A percentile compares a stretch with the other conserved stretches of the same genome.
Conservation (phyloP, 2,329 filamentous ascomycete species). For the Colletotrichum neosansevieriae region DNA sequence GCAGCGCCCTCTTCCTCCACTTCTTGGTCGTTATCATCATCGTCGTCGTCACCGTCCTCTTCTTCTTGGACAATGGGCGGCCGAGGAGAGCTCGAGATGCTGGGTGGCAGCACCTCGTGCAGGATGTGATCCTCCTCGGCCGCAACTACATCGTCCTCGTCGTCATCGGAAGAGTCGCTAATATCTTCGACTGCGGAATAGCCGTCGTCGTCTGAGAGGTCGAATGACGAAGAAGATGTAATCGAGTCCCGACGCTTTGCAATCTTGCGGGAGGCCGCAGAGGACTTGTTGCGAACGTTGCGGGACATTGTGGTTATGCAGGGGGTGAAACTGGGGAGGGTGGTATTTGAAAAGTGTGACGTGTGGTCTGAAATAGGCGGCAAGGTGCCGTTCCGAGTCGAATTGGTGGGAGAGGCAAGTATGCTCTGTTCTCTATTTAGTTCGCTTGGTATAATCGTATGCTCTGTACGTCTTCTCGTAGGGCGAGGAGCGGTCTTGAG, state of each 20-base stretch:
- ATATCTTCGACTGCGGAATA: conserved; percentile 85
- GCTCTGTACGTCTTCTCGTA: neutral
- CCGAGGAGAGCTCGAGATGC: conserved; percentile 61
- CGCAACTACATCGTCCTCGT: conserved; percentile 82
- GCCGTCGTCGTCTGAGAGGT: conserved; percentile 75
- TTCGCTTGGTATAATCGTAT: neutral
- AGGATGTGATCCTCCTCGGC: conserved; percentile 81
- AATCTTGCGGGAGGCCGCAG: conserved; percentile 57
- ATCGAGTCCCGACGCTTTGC: conserved; percentile 63
- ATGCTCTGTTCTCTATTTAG: neutral
- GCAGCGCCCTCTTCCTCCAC: conserved; percentile 54
- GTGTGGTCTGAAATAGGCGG: conserved; percentile 17
- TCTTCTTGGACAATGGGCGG: conserved; percentile 52
- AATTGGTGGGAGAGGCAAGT: neutral
- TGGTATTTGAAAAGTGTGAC: conserved; percentile 43
- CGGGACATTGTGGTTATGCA: conserved; percentile 59
- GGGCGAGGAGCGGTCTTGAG: neutral
- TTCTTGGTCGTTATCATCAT: conserved; percentile 54
- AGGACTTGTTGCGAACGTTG: conserved; percentile 63
- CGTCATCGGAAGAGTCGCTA: conserved; percentile 80
- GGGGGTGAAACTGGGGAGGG: conserved; percentile 15
- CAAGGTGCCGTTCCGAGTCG: conserved; percentile 2
- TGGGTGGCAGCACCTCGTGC: conserved; percentile 54
- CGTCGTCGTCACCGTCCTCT: conserved; percentile 52
- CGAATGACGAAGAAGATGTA: conserved; percentile 67